Evolutionary conservation across 1,139 yeast species (phyloP).

Genomic region (Yamadazyma dendronema): DNA sequence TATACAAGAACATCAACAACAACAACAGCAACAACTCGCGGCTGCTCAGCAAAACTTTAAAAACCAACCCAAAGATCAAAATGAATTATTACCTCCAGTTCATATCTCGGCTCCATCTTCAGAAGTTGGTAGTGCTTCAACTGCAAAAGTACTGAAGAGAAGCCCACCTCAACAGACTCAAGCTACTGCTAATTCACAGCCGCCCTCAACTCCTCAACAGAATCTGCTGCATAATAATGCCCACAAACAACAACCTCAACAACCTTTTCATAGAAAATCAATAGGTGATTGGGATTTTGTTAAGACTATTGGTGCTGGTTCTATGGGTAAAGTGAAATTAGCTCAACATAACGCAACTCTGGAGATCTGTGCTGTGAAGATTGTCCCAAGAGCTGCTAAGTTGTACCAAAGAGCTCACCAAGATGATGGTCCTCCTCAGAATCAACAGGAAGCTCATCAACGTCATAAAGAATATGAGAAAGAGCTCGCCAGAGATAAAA

Average conservation of each 20-base stretch:
- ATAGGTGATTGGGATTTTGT: constrained; percentile 97
- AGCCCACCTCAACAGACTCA: constrained; percentile 7
- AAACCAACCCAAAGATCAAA: background rate
- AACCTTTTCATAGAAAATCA: constrained; percentile 77
- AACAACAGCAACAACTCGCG: constrained; percentile 9
- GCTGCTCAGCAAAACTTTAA: constrained; percentile 1
- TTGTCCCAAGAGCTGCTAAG: constrained; percentile 78
- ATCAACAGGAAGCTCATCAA: constrained; percentile 56
- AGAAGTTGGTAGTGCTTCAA: constrained; percentile 14
- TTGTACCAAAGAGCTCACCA: constrained; percentile 75
- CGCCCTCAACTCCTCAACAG: constrained; percentile 9
- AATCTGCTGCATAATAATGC: constrained; percentile 3
- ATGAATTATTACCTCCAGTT: constrained; percentile 25
- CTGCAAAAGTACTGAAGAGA: constrained; percentile 10
- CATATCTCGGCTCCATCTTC: constrained; percentile 18
- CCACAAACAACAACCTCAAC: constrained; percentile 21
- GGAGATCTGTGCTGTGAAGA: constrained; percentile 84
- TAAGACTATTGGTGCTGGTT: constrained; percentile 96
- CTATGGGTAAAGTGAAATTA: constrained; percentile 97
- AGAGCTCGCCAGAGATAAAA: constrained; percentile 85
- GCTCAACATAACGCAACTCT: constrained; percentile 82
- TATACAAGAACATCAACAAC: constrained; percentile 8
- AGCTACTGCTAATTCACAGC: constrained; percentile 2
- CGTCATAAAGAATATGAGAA: constrained; percentile 76
- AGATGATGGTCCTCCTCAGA: constrained; percentile 61